Conservation (phyloP, 305 asterid genomes). For the Fraxinus floribunda region DNA sequence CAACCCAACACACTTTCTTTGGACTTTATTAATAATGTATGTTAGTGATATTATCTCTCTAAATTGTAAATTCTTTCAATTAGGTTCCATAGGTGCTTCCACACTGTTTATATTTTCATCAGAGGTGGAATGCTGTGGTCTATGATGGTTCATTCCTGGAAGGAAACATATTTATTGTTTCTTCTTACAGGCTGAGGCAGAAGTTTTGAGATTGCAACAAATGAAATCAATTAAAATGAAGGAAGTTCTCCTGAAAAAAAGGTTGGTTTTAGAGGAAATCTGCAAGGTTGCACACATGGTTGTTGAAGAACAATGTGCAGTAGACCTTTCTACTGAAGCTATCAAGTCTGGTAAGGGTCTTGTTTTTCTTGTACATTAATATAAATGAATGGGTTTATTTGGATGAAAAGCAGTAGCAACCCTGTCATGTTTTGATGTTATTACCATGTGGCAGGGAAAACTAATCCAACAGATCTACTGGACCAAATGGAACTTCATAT, state of each 20-base stretch:
- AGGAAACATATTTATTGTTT: conserved; percentile 17
- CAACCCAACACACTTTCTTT: conserved; percentile 63
- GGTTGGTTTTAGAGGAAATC: conserved; percentile 60
- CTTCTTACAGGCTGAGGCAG: conserved; percentile 69
- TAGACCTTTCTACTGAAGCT: conserved; percentile 50
- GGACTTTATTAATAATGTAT: conserved; percentile 57
- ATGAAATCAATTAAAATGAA: conserved; percentile 71
- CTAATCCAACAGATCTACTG: conserved; percentile 59
- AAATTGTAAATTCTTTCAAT: not conserved
- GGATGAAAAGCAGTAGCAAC: not conserved
- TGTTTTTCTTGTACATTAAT: not conserved
- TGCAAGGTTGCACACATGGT: conserved; percentile 69
- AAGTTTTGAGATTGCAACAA: conserved; percentile 68
- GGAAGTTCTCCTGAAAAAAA: conserved; percentile 77
- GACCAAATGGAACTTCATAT: conserved; percentile 69
- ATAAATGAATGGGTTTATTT: not conserved
- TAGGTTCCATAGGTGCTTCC: not conserved
- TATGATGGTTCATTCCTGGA: not conserved
- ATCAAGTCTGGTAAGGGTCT: conserved; percentile 63
- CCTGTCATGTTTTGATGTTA: conserved; percentile 6
- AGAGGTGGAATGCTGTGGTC: not conserved
- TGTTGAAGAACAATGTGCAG: conserved; percentile 48
- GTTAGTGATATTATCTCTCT: conserved; percentile 3
- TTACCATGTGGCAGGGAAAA: conserved; percentile 49
- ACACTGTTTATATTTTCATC: not conserved